phyloP scores from a whole-genome alignment of 2,329 filamentous ascomycete genomes.

The Botrytis porri region DNA sequence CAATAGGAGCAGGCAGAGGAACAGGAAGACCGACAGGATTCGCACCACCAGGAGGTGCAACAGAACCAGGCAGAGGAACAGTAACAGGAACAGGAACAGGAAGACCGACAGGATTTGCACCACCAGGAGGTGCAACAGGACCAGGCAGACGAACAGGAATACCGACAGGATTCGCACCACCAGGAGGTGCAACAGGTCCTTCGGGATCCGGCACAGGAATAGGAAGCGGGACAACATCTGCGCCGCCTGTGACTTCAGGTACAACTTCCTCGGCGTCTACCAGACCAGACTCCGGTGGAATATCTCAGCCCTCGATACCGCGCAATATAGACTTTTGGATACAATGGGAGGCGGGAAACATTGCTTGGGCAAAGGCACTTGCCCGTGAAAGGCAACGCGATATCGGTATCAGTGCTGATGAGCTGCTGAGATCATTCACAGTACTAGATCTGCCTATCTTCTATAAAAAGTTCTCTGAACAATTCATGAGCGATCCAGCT shows the following conservation, averaged over 20 bases:
- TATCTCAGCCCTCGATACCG: background rate
- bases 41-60: background rate
- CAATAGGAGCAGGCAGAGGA: background rate
- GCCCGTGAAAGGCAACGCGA: background rate
- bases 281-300: background rate
- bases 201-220: too few relatives aligned
- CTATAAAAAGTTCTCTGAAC: background rate
- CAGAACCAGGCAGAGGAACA: background rate
- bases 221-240: too few relatives aligned
- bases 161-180: too few relatives aligned
- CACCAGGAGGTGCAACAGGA: background rate
- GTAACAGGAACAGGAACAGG: background rate
- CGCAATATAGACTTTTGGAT: background rate
- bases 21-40: background rate
- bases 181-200: too few relatives aligned
- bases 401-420: background rate
- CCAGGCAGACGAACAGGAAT: background rate
- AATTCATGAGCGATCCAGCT: background rate
- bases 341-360: background rate
- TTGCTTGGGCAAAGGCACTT: background rate
- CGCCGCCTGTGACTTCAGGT: background rate
- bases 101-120: fast-evolving
- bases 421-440: background rate
- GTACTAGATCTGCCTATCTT: fast-evolving
- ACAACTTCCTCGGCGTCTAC: background rate